phyloP scores from a whole-genome alignment of 1,284 basidiomycete genomes.

The Ceratobasidium sp. region DNA sequence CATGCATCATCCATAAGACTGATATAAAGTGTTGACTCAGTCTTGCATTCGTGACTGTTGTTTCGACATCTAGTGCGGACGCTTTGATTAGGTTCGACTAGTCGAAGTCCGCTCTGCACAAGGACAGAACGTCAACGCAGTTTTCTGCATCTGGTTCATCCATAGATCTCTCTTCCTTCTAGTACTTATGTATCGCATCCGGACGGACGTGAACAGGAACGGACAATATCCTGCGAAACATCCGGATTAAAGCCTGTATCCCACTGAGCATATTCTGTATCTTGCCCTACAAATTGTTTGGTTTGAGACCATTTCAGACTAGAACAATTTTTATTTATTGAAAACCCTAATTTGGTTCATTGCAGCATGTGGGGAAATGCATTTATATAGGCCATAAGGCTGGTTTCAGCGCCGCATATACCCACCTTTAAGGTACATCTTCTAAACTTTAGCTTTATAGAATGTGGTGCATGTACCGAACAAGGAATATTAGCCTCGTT shows the following conservation, averaged over 20 bases:
- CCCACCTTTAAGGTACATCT: not conserved
- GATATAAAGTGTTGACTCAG: slow-evolving; percentile 34
- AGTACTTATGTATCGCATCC: slow-evolving; percentile 31
- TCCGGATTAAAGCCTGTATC: slow-evolving; percentile 25
- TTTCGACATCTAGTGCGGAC: slow-evolving; percentile 17
- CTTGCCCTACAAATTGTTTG: slow-evolving; percentile 34
- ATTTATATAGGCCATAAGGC: not conserved
- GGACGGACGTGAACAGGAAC: slow-evolving; percentile 24
- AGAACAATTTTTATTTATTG: slow-evolving; percentile 36
- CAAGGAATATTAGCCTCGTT: not conserved
- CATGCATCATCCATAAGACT: not conserved
- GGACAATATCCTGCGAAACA: slow-evolving; percentile 27
- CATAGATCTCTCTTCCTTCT: slow-evolving; percentile 31
- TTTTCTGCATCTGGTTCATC: not conserved
- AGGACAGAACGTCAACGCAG: slow-evolving; percentile 20
- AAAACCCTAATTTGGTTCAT: not conserved
- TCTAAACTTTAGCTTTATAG: not conserved
- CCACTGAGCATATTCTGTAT: slow-evolving; percentile 22
- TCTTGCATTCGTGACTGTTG: slow-evolving; percentile 33
- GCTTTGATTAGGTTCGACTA: slow-evolving; percentile 13
- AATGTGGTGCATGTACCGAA: too few relatives aligned
- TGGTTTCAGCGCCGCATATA: not conserved
- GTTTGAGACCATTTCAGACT: slow-evolving; percentile 39
- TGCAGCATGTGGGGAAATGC: not conserved
- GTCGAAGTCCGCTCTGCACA: slow-evolving; percentile 17